Conservation (phyloP, 257 asterid genomes). For the Penstemon newberryi region DNA sequence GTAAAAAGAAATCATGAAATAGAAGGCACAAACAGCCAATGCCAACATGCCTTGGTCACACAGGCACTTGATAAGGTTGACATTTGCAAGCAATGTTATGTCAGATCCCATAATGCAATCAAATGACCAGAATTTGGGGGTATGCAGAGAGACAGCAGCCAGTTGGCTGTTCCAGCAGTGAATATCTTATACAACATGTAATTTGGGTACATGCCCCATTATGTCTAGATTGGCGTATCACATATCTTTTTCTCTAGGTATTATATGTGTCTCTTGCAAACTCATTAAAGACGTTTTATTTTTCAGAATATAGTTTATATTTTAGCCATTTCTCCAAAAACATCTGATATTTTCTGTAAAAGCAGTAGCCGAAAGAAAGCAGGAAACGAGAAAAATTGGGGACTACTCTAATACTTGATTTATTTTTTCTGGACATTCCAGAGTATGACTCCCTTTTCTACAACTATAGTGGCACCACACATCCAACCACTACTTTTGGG, state of each 20-base stretch:
- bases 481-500: no score
- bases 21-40: neutral
- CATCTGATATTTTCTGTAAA: neutral
- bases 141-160: constrained; percentile 5
- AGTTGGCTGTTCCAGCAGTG: neutral
- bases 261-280: no score
- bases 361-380: constrained; percentile 3
- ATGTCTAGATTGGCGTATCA: constrained; percentile 2
- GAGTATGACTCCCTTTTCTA: no score
- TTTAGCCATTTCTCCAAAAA: constrained; percentile 4
- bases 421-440: neutral
- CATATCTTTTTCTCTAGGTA: neutral
- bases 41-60: neutral
- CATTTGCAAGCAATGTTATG: neutral
- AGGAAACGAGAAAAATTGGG: neutral
- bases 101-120: neutral
- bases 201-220: constrained; percentile 16
- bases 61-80: constrained; percentile 5
- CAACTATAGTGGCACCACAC: no score
- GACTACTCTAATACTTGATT: neutral
- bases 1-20: neutral
- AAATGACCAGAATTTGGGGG: neutral
- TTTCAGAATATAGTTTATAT: constrained; percentile 12
- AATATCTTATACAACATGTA: neutral
- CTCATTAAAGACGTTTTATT: no score